These are phyloP conservation scores for Linnemannia elongata DNA, from an alignment of 192 early-diverging fungal species.

Conservation along the genomic window DNA sequence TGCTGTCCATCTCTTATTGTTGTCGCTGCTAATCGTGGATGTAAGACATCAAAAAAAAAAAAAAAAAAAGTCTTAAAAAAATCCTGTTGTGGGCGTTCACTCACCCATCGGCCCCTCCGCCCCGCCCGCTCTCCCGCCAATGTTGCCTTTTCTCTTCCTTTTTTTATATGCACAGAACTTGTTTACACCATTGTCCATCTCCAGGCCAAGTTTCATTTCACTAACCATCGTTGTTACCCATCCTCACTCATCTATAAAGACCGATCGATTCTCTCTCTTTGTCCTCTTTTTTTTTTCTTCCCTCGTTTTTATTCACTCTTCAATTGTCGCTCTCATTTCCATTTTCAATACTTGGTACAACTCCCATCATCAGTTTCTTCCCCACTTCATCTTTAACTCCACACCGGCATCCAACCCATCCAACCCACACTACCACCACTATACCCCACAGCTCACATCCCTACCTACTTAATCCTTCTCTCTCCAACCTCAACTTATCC, in stretches of 20 bases:
- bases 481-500: neutral
- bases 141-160: neutral
- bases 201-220: conserved; percentile 4
- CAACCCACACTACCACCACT: neutral
- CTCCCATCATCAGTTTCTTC: neutral
- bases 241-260: neutral
- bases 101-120: neutral
- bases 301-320: neutral
- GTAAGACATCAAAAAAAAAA: neutral
- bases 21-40: neutral
- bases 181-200: conserved; percentile 13
- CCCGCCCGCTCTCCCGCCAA: neutral
- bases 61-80: too few relatives aligned
- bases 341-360: neutral
- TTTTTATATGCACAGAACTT: conserved; percentile 16
- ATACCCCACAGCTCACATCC: conserved; percentile 5
- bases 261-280: neutral
- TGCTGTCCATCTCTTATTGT: neutral
- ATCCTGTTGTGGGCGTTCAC: conserved; percentile 15
- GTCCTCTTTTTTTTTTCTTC: neutral
- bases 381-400: neutral
- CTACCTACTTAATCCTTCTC: neutral
- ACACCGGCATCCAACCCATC: neutral
- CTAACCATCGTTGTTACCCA: neutral
- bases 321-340: neutral